Conservation (phyloP, 2,329 filamentous ascomycete species). For the Mollisiaceae sp. region DNA sequence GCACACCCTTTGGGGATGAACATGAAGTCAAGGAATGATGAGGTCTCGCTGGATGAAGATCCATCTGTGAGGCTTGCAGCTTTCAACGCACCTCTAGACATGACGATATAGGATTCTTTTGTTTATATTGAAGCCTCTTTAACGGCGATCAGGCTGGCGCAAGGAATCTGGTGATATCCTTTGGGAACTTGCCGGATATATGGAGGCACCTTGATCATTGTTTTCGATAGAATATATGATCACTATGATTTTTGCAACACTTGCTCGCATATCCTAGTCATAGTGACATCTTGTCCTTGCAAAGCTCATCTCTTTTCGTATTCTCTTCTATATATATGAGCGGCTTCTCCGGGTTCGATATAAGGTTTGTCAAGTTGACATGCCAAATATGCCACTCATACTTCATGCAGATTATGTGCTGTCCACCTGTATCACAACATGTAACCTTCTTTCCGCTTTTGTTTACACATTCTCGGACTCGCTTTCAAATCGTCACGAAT, state of each 20-base stretch:
- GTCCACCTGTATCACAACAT: neutral
- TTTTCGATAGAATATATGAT: constrained; percentile 10
- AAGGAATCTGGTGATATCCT: constrained; percentile 14
- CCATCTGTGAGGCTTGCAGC: constrained; percentile 13
- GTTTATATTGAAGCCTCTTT: constrained; percentile 32
- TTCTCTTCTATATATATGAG: neutral
- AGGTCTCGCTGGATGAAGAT: constrained; percentile 25
- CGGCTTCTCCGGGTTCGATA: neutral
- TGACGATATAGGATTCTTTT: constrained; percentile 34
- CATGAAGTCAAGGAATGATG: constrained; percentile 57
- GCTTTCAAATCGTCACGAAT: too few species aligned
- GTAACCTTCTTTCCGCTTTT: neutral
- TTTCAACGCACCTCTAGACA: constrained; percentile 16
- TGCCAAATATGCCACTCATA: neutral
- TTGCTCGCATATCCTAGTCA: neutral
- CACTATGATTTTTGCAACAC: neutral
- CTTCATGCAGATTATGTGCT: neutral
- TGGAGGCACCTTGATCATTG: constrained; percentile 2
- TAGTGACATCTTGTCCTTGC: neutral
- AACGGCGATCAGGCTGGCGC: constrained; percentile 31
- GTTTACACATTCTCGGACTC: neutral
- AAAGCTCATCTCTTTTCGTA: neutral
- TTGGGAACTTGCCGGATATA: neutral
- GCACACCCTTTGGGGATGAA: constrained; percentile 63
- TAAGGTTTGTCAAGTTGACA: neutral